Evolutionary conservation across 352 stramenopile genomes (phyloP), one percentile per base, ranked within the genome.

Genomic region (Phytophthora capsici): DNA sequence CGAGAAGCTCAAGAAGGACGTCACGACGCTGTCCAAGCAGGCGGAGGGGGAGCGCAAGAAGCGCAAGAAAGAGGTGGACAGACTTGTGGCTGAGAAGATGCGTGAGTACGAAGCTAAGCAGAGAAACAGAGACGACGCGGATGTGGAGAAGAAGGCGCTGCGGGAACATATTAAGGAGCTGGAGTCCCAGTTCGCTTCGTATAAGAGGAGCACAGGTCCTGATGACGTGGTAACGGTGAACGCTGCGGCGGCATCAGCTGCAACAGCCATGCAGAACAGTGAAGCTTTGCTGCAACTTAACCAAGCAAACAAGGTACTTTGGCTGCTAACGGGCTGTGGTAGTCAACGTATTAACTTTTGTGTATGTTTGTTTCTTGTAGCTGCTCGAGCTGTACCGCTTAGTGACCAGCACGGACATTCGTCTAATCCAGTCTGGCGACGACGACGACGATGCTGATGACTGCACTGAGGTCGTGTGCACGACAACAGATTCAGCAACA

Each of bases 341-440:
- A n/a, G n/a, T n/a, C n/a, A n/a, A n/a, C n/a, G n/a, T n/a, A n/a
- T n/a, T n/a, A n/a, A n/a, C n/a, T n/a, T 43, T 38, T 26, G 26
- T 47, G 22, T 30, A n/a, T n/a, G n/a, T 49, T 16, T 68, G 12
- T n/a, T 66, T 44, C 23, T 17, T 60, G 46, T 44, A 95, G 87
- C 70, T 95, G 1, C 57, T 95, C 53, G 75, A 93, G 34, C 41
- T 94, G 26, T 95, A 95, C 25, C 84, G 87, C 8, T 47, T 93
- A 2, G 73, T 94, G 38, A 91, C 85, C 14, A 91, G 82, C 50
- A 90, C 82, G 2, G 80, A 95, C 34, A 88, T 95, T 60, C 80
- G 71, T 17, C 43, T 95, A 32, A 92, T 93, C 43, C 78, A 91
- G 53, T 63, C 77, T 10, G 43, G 64, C 23, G 79, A 87, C 4